Conservation (phyloP, 2,329 filamentous ascomycete genomes). For the Penicillium sp. region DNA sequence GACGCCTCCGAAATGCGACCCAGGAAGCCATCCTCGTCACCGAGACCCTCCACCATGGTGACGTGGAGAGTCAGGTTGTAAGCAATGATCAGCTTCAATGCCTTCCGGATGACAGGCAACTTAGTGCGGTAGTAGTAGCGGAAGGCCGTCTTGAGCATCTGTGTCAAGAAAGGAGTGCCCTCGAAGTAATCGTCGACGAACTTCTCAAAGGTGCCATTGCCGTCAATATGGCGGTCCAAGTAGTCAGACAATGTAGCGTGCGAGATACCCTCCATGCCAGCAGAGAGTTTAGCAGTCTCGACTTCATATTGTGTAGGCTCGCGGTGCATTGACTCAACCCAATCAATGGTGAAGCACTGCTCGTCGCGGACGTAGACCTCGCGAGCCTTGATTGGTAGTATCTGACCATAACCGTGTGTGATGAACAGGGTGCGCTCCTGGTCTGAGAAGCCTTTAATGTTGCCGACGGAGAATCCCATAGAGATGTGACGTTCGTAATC, state of each 20-base stretch:
- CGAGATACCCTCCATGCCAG: constrained; percentile 84
- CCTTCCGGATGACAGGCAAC: constrained; percentile 88
- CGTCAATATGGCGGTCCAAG: constrained; percentile 91
- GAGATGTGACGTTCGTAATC: constrained; percentile 91
- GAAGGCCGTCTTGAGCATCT: constrained; percentile 94
- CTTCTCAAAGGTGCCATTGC: constrained; percentile 82
- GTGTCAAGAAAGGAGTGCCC: constrained; percentile 89
- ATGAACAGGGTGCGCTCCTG: constrained; percentile 75
- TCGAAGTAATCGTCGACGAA: constrained; percentile 97
- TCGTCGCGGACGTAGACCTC: constrained; percentile 92
- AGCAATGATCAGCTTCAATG: constrained; percentile 88
- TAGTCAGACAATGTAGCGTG: constrained; percentile 82
- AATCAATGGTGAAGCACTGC: constrained; percentile 89
- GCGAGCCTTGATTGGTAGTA: constrained; percentile 86
- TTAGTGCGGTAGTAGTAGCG: constrained; percentile 89
- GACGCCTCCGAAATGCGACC: constrained; percentile 84
- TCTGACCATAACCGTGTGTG: constrained; percentile 93
- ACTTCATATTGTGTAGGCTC: constrained; percentile 80
- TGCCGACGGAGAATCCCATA: constrained; percentile 85
- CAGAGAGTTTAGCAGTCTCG: constrained; percentile 83
- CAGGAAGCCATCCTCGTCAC: constrained; percentile 72
- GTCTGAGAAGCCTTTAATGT: constrained; percentile 81
- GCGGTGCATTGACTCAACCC: constrained; percentile 79
- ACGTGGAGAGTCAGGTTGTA: constrained; percentile 96
- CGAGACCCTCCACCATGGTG: constrained; percentile 88